Evolutionary conservation across 1,284 basidiomycete species (phyloP).

Genomic region (Ganoderma multipileum): DNA sequence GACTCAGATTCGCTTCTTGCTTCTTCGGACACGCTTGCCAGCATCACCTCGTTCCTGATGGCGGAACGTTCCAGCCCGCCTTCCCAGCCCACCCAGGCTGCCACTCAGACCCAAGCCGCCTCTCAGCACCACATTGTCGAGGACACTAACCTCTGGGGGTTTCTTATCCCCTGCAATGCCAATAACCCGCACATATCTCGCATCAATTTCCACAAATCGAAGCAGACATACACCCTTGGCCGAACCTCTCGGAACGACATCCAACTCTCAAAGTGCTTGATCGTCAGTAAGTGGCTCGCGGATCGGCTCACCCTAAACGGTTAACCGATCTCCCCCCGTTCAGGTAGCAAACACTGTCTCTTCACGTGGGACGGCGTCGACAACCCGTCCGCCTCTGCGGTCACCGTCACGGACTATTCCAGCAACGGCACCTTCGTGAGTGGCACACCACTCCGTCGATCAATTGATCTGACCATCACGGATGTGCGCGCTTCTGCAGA

Average conservation of each 20-base stretch:
- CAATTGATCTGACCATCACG: neutral
- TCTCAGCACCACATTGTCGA: slow-evolving; percentile 1
- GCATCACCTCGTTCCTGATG: neutral
- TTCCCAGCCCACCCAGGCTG: slow-evolving; percentile 11
- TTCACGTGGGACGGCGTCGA: slow-evolving; percentile 68
- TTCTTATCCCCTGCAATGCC: slow-evolving; percentile 13
- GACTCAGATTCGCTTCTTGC: neutral
- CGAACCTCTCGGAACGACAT: slow-evolving; percentile 8
- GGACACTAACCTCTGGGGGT: slow-evolving; percentile 8
- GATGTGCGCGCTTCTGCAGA: slow-evolving; percentile 48
- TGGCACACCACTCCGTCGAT: slow-evolving; percentile 13
- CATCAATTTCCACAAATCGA: slow-evolving; percentile 12
- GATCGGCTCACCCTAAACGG: no score
- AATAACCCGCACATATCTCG: slow-evolving; percentile 2
- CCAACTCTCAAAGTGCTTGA: neutral
- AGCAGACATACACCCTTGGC: slow-evolving; percentile 8
- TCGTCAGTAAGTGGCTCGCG: slow-evolving; percentile 9
- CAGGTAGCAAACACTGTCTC: slow-evolving; percentile 71
- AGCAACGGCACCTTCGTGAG: slow-evolving; percentile 87
- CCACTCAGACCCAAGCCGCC: slow-evolving; percentile 4
- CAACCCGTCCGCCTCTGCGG: slow-evolving; percentile 54
- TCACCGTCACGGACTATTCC: slow-evolving; percentile 75
- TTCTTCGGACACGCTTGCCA: neutral
- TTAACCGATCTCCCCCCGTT: neutral
- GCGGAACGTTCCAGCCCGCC: neutral